Percentiles rank a stretch among this genome's conserved stretches.
These are phyloP conservation scores for Stagonosporopsis cucurbitacearum DNA, from an alignment of 2,329 filamentous ascomycete genomes.

Conservation along the genomic window DNA sequence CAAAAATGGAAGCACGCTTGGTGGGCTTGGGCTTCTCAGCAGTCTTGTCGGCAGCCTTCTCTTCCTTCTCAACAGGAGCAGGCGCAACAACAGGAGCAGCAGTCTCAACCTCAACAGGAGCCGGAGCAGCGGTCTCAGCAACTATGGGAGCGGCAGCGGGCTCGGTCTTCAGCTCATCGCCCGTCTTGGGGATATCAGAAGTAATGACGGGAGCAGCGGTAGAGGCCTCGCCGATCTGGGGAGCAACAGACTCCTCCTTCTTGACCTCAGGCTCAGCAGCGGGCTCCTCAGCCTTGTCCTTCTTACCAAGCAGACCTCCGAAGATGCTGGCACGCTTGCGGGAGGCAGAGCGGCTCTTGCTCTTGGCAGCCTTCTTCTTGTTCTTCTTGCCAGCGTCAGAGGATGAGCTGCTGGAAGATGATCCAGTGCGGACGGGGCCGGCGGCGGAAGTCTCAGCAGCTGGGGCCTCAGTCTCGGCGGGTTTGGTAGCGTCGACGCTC, in stretches of 20 bases:
- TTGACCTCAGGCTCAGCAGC: conserved; percentile 51
- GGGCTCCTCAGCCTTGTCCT: conserved; percentile 57
- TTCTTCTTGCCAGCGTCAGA: conserved; percentile 57
- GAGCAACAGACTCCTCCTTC: conserved; percentile 46
- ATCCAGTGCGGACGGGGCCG: conserved; percentile 47
- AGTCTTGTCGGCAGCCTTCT: conserved; percentile 45
- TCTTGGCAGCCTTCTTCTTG: conserved; percentile 54
- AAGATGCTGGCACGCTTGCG: conserved; percentile 67
- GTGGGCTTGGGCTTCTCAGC: conserved; percentile 64
- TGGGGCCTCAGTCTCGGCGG: conserved; percentile 41
- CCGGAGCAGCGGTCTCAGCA: conserved; percentile 48
- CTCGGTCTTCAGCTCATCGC: conserved; percentile 55
- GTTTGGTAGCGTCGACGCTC: conserved; percentile 55
- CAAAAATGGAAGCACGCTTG: conserved; percentile 88
- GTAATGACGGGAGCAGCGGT: conserved; percentile 47
- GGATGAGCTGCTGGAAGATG: conserved; percentile 49
- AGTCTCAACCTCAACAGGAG: conserved; percentile 49
- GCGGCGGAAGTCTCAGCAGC: conserved; percentile 28
- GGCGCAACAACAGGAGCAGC: conserved; percentile 19
- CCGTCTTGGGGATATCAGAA: conserved; percentile 35
- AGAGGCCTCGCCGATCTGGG: conserved; percentile 40
- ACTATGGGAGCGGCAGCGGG: conserved; percentile 46
- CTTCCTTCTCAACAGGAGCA: conserved; percentile 43
- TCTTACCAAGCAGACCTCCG: conserved; percentile 65
- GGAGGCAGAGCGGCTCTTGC: conserved; percentile 67